Conservation (phyloP, 352 stramenopile genomes). For the Globisporangium viniferum region DNA sequence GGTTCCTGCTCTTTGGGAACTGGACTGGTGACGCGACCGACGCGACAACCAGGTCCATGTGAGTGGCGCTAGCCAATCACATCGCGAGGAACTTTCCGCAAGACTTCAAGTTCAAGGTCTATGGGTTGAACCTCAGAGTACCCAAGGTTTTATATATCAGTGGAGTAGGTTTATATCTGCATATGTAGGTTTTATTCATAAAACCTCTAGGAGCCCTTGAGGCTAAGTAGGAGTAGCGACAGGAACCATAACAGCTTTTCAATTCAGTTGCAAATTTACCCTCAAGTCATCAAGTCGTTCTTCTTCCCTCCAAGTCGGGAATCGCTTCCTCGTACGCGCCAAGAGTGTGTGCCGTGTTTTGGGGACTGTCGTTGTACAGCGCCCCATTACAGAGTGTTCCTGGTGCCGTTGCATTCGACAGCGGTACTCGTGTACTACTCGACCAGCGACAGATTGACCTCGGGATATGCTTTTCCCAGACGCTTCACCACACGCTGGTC, state of each 20-base stretch:
- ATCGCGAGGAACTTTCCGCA: not conserved
- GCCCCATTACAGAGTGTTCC: too few species aligned
- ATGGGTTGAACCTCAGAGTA: not conserved
- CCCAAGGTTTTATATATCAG: constrained; percentile 1
- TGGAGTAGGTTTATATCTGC: not conserved
- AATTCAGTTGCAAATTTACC: constrained; percentile 7
- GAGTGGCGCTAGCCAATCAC: not conserved
- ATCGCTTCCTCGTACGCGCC: too few species aligned
- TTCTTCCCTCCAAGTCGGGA: too few species aligned
- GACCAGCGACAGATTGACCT: too few species aligned
- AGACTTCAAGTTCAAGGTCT: not conserved
- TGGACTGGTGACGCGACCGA: not conserved
- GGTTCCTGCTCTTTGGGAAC: not conserved
- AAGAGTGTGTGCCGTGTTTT: too few species aligned
- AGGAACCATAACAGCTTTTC: constrained; percentile 7
- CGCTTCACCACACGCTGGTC: too few species aligned
- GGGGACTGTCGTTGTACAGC: too few species aligned
- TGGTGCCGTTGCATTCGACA: too few species aligned
- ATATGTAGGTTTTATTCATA: not conserved
- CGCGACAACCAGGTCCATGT: not conserved
- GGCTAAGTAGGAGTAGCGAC: not conserved
- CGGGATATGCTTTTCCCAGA: too few species aligned
- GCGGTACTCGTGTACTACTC: too few species aligned
- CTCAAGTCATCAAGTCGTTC: too few species aligned
- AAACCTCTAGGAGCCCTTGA: constrained; percentile 1